Base-by-base conservation (phyloP, 2,329 filamentous ascomycete species). In the Talaromyces albobiverticillius region DNA sequence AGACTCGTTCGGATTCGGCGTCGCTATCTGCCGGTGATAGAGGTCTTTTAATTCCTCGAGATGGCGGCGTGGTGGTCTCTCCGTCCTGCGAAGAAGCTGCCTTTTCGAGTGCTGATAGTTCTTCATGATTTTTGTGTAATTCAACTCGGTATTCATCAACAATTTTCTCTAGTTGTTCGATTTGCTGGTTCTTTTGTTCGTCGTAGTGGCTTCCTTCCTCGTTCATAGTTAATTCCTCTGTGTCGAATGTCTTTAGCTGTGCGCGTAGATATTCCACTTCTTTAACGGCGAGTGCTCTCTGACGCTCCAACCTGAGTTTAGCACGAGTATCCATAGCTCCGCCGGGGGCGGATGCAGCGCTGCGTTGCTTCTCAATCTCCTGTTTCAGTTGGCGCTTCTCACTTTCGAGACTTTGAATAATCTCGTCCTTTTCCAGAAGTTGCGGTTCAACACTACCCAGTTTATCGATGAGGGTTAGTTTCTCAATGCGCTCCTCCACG, bases 241-340 rank as follows among this genome's bases (percentile, higher is more conserved):
- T 82, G 64, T 97, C 90, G 57, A 95, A 88, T 0, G 89, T 87
- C 72, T 92, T 92, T 52, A 97, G 80, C 70, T 99, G 94, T 0
- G 90, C 93, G 20, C 94, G 88, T 6, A 99, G 81, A 67, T 95
- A 96, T 61, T 96, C 92, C 0, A 94, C 90, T 68, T 99, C 95
- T 67, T 96, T 96, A 22, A 90, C 80, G 0, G 92, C 90, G 7
- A 99, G 80, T 1, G 82, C 83, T 55, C 90, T 88, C 67, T 97
- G 93, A 55, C 94, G 82, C 63, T 99, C 93, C 0, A 96, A 76
- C 29, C 94, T 83, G 51, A 88, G 76, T 41, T 85, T 86, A 1
- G 82, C 81, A 71, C 91, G 82, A 58, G 68, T 88, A 64, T 90
- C 88, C 18, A 75, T 79, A 1, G 73, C 65, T 4, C 77, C 73